phyloP scores from a whole-genome alignment of 2,329 filamentous ascomycete genomes.

The Setomelanomma holmii region DNA sequence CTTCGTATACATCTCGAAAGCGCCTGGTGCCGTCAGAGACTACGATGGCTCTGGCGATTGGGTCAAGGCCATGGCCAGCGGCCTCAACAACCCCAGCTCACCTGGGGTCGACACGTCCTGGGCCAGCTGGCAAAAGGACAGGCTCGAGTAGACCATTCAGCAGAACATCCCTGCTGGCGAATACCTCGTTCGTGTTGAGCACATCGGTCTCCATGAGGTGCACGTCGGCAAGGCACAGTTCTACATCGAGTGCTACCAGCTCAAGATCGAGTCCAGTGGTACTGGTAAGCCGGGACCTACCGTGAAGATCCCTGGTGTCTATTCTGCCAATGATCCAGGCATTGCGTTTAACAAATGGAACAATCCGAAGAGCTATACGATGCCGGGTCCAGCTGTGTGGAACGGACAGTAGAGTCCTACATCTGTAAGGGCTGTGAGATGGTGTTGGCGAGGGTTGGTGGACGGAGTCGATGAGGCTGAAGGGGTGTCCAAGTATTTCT shows the following conservation, averaged over 20 bases:
- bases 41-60: slow-evolving; percentile 69
- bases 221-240: slow-evolving; percentile 41
- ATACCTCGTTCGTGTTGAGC: slow-evolving; percentile 47
- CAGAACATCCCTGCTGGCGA: slow-evolving; percentile 50
- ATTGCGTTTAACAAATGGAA: slow-evolving; percentile 57
- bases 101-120: slow-evolving; percentile 33
- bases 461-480: not conserved
- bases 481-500: slow-evolving; percentile 4
- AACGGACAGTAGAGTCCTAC: slow-evolving; percentile 10
- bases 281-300: slow-evolving; percentile 53
- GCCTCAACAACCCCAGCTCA: slow-evolving; percentile 33
- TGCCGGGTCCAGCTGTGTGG: slow-evolving; percentile 42
- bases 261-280: slow-evolving; percentile 54
- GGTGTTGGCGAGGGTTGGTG: too few species aligned
- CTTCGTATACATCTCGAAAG: slow-evolving; percentile 52
- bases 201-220: slow-evolving; percentile 43
- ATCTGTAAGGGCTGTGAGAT: not conserved
- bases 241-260: slow-evolving; percentile 52
- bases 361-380: slow-evolving; percentile 40
- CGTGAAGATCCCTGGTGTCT: slow-evolving; percentile 59
- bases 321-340: slow-evolving; percentile 56
- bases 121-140: slow-evolving; percentile 50
- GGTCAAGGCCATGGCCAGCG: slow-evolving; percentile 45
- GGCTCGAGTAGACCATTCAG: slow-evolving; percentile 54
- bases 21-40: slow-evolving; percentile 69